Evolutionary conservation across 306 rosid species (phyloP), one percentile per base, ranked within the genome.

Genomic region (Phaseolus lunatus): DNA sequence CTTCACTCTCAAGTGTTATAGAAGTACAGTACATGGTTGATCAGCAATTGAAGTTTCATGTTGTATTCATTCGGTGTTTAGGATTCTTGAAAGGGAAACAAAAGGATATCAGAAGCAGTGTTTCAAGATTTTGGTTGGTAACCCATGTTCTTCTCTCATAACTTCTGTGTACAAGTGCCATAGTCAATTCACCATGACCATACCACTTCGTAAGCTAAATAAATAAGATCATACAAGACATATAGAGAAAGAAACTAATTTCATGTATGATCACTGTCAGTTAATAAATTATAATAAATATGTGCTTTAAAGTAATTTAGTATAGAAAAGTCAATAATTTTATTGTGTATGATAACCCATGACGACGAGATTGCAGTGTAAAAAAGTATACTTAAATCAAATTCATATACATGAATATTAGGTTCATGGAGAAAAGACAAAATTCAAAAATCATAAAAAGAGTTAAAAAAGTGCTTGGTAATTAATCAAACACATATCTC

Each of bases 61-160:
- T n/a, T n/a, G n/a, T n/a, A n/a, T n/a, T n/a, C n/a, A n/a, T n/a
- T n/a, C n/a, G n/a, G n/a, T n/a, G n/a, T n/a, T n/a, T n/a, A n/a
- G n/a, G n/a, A n/a, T n/a, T n/a, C n/a, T n/a, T n/a, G n/a, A n/a
- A n/a, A n/a, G n/a, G n/a, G n/a, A n/a, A n/a, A n/a, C n/a, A n/a
- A n/a, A n/a, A n/a, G 41, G 62, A 72, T 68, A 53, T 18, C 3
- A 52, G 54, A 70, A 68, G 69, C 68, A 69, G 48, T 44, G 47
- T 70, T 45, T 26, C 22, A 26, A 20, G 24, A 41, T 53, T 69
- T 70, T 79, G 58, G 47, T 37, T 16, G 73, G 59, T 78, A 66
- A 26, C 56, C 77, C 73, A 84, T 81, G 73, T 63, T 65, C 53
- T 57, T 54, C 67, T 58, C 19, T 15, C n/a, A n/a, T 39, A 1